These are phyloP conservation scores for Eucalyptus paniculata DNA, from an alignment of 345 rosid genomes.

Conservation along the genomic window DNA sequence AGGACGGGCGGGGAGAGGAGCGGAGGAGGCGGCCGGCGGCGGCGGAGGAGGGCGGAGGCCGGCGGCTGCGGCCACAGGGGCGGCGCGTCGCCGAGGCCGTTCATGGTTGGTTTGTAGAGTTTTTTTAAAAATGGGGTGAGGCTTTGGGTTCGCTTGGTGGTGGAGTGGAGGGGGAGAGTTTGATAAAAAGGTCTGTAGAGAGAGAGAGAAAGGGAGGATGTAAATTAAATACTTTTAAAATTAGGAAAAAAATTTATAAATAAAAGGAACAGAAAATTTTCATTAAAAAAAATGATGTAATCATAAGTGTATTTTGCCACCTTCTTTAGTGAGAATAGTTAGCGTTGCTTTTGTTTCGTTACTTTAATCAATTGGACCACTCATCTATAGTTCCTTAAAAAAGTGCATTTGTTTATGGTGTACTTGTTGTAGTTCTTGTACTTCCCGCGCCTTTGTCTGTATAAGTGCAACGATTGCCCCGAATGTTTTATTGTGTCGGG, in stretches of 20 bases:
- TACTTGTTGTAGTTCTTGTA: background rate
- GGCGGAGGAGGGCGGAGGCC: constrained; percentile 16
- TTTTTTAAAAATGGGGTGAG: background rate
- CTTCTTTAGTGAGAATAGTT: background rate
- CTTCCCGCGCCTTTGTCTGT: background rate
- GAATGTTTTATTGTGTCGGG: background rate
- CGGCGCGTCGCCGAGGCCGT: constrained; percentile 21
- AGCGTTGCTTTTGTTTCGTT: background rate
- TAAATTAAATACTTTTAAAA: background rate
- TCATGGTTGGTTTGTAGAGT: background rate
- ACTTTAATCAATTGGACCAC: background rate
- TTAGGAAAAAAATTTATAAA: background rate
- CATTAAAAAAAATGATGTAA: background rate
- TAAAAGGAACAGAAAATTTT: background rate
- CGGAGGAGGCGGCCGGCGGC: constrained; percentile 14
- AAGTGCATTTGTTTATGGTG: background rate
- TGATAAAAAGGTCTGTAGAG: background rate
- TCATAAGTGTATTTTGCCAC: background rate
- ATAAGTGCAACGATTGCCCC: background rate
- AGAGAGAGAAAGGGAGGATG: background rate
- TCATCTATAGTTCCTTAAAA: background rate
- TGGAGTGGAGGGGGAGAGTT: background rate
- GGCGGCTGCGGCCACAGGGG: constrained; percentile 33
- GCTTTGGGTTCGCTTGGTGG: background rate
- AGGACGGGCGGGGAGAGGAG: constrained; percentile 29